Base-by-base conservation (phyloP, 805 yeast species). In the Candida palmyrensis region DNA sequence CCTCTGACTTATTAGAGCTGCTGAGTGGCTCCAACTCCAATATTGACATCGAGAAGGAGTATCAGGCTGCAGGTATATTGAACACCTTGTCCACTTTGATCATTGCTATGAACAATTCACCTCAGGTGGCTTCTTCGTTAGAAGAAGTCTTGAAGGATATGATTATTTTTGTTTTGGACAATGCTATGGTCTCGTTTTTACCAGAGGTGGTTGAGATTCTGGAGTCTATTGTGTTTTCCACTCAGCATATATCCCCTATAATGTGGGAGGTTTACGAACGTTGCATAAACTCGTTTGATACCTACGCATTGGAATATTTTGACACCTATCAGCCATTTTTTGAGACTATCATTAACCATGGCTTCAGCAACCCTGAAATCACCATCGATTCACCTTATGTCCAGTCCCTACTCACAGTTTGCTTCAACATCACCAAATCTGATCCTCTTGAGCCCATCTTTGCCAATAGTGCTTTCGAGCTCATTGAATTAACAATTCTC, bases 271-370 rank as follows among this genome's bases (percentile, higher is more conserved):
- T 75, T 32, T 73, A 61, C 43, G 59, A 67, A 32, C 64, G 63
- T 26, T 65, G 73, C 22, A 50, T 76, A 25, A 73, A 68, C 21
- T 63, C 78, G 0, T 77, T 76, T 51, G 77, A 74, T 42, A 72
- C 77, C 1, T 77, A 72, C 48, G 82, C 81, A 1, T 56, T 59
- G 43, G 82, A 77, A 43, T 77, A 68, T 50, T 73, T 75, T 47
- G 80, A 75, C 45, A 59, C 62, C 13, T 77, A 72, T 50, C 62
- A 66, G 30, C 70, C 77, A n/a, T 75, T 73, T 48, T 73, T 76
- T 41, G 80, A 77, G 49, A 65, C 71, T 23, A 57, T 77, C 18
- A 68, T 75, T 3, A 60, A 67, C 31, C 57, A 62, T 41, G 82
- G 82, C 1, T 77, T 77, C 51, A 47, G 48, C 16, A 57, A 48